phyloP scores from a whole-genome alignment of 352 stramenopile species.

The Pseudoperonospora humuli region DNA sequence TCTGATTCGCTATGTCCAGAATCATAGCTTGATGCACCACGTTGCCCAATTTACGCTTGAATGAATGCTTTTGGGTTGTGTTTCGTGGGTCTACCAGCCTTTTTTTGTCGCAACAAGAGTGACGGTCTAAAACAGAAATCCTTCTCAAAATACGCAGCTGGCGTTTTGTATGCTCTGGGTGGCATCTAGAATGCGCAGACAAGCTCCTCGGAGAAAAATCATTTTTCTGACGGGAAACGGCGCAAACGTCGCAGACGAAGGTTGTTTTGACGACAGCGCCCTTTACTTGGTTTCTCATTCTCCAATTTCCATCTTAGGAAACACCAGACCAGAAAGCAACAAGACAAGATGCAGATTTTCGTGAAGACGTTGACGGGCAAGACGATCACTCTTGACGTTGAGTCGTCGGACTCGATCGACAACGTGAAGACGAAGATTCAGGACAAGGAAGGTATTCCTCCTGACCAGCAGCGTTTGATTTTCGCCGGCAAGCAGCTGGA shows the following conservation, averaged over 20 bases:
- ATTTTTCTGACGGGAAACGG: slow-evolving; percentile 13
- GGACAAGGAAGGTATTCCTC: too few species aligned
- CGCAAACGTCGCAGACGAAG: slow-evolving; percentile 18
- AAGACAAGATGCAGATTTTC: slow-evolving; percentile 27
- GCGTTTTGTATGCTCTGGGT: slow-evolving; percentile 5
- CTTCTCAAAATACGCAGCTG: slow-evolving; percentile 13
- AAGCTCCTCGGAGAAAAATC: slow-evolving; percentile 14
- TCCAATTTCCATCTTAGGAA: slow-evolving; percentile 14
- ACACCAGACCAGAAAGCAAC: slow-evolving; percentile 7
- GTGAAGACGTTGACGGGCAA: slow-evolving; percentile 7
- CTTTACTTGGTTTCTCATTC: background rate
- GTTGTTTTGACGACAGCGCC: slow-evolving; percentile 2
- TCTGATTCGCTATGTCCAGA: too few species aligned
- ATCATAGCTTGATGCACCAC: background rate
- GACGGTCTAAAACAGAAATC: slow-evolving; percentile 18
- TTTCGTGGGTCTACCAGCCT: slow-evolving; percentile 6
- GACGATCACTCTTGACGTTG: background rate
- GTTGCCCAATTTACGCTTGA: background rate
- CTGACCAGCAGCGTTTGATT: too few species aligned
- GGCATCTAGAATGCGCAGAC: slow-evolving; percentile 6
- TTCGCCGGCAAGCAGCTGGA: slow-evolving; percentile 2
- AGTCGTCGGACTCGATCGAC: slow-evolving; percentile 3
- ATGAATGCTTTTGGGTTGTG: slow-evolving; percentile 5
- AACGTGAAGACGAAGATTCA: too few species aligned
- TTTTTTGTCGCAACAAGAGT: slow-evolving; percentile 11